Percentiles rank a stretch among this genome's conserved stretches.
phyloP scores from a whole-genome alignment of 768 basidiomycete genomes.

The Mycena rebaudengoi region DNA sequence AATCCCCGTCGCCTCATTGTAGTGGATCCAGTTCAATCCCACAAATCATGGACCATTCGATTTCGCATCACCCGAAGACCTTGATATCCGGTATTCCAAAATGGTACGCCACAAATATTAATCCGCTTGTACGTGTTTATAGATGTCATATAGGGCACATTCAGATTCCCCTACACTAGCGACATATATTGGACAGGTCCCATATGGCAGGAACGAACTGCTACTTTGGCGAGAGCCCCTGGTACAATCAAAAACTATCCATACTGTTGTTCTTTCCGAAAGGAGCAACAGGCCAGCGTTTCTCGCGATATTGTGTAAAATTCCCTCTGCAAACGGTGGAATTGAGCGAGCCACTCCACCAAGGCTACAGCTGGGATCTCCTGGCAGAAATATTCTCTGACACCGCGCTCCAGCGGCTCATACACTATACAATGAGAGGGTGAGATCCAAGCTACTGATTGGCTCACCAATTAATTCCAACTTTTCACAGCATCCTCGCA shows the following conservation, averaged over 20 bases:
- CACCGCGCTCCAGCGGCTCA: too few species aligned
- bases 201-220: neutral
- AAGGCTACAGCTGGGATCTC: too few species aligned
- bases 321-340: neutral
- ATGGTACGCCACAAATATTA: too few species aligned
- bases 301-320: neutral
- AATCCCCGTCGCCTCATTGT: neutral
- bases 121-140: too few species aligned
- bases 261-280: neutral
- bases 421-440: neutral
- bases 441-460: too few species aligned
- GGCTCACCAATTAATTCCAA: too few species aligned
- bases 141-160: neutral
- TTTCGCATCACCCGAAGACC: too few species aligned
- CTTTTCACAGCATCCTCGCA: too few species aligned
- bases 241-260: neutral
- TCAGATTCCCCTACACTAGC: neutral
- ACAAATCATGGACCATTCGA: too few species aligned
- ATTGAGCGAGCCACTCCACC: too few species aligned
- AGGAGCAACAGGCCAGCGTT: neutral
- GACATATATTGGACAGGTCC: neutral
- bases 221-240: neutral
- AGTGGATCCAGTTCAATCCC: neutral
- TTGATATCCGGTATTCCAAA: too few species aligned
- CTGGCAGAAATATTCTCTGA: too few species aligned